Evolutionary conservation across 768 basidiomycete species (phyloP), one percentile per base, ranked within the genome.

Genomic region (Russula foetens): DNA sequence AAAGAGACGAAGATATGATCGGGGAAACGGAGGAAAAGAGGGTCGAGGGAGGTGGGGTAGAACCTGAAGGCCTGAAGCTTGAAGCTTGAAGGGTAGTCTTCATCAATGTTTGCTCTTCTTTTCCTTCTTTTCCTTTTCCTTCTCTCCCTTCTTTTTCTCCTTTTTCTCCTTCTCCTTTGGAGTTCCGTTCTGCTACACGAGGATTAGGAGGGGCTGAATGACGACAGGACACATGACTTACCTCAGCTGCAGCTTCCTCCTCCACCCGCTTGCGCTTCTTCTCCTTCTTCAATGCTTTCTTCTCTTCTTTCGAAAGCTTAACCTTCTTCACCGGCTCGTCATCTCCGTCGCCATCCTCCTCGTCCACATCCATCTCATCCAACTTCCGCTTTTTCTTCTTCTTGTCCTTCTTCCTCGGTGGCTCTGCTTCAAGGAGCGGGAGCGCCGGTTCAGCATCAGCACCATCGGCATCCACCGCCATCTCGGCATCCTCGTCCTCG

Each of bases 301-400:
- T 90, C 75, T 92, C 89, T 74, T 90, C 88, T 73, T 90, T 91
- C 23, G 85, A 85, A 50, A 88, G 67, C 75, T 90, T 90, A 59
- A 78, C 77, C 75, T 90, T 90, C 75, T 90, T 90, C 53, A 75
- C 63, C 7, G 83, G 76, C 26, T 75, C 78, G 59, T 79, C 81
- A 38, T 80, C 78, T 11, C 9, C 9, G 2, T 11, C 35, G 8
- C 6, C 35, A 5, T 12, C 35, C 2, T 35, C 35, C 35, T 35
- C 35, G 47, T 85, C 84, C 79, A 86, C 85, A 19, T 77, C 82
- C 46, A 84, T 84, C 68, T 76, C 80, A 71, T 85, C 81, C 65
- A 85, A 76, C 74, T 90, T 86, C 67, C 81, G 83, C 73, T 84
- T 84, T 75, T 87, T 84, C 67, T 68, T 62, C 53, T 67, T 66